Base-by-base conservation (phyloP, 2,329 filamentous ascomycete genomes). In the Didymella exigua region DNA sequence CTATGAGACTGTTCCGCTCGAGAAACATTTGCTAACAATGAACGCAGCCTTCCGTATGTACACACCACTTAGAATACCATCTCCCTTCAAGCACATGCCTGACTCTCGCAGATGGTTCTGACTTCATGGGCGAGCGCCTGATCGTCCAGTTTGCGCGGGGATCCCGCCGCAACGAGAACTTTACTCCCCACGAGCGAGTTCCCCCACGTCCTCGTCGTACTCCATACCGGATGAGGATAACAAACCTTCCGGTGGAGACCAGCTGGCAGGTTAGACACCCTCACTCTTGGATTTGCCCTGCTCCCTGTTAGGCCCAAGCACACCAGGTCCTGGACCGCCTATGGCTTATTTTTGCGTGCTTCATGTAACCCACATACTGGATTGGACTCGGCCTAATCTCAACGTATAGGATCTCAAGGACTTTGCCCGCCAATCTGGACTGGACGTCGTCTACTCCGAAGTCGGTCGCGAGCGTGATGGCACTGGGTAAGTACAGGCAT, bases 261-360 rank as follows among this genome's bases (percentile, higher is more conserved):
- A 97, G 93, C 87, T 99, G 95, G 95, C 95, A 99, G 95, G 95
- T 99, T 89, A 95, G 95, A 90, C 82, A 78, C 82, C 82, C 85
- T 71, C 65, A 66, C 67, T 58, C 62, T 73, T 74, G 72, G 70
- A 83, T 81, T 76, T 77, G 55, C 57, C 63, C 60, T 51, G 58
- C 77, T 69, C 70, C 72, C 60, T 49, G 45, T 56, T 70, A 65
- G 61, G 64, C 61, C 70, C 64, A 62, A 73, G 53, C 52, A 72
- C 73, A 68, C 75, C 67, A 74, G 71, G 69, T 72, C 57, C 68
- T 67, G 71, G 72, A 66, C 59, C 62, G 70, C 68, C 55, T 64
- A 63, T 70, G 70, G 67, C 70, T 75, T 67, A 71, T 67, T 72
- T 66, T 60, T 60, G 66, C 67, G 56, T 66, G 62, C 65, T 70